phyloP scores from a whole-genome alignment of 495 filamentous ascomycete genomes.

The Penicillium ucsense region DNA sequence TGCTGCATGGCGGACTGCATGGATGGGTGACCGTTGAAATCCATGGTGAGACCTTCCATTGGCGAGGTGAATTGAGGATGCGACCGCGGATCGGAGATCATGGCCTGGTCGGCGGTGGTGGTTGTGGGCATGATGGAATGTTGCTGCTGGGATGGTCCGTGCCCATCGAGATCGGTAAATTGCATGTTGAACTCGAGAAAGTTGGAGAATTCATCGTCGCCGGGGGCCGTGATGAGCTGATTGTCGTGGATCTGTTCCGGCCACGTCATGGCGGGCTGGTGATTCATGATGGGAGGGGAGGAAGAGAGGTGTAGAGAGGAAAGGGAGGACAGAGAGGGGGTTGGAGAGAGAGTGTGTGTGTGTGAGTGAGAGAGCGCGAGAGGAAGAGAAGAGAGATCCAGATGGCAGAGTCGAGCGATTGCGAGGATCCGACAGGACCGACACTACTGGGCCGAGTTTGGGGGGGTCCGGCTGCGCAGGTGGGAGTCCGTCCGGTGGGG shows the following conservation, averaged over 20 bases:
- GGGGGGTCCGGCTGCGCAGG: too few species aligned
- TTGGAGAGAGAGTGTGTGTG: neutral
- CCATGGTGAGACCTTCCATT: slow-evolving; percentile 27
- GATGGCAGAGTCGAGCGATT: too few species aligned
- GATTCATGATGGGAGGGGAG: slow-evolving; percentile 23
- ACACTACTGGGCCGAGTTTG: too few species aligned
- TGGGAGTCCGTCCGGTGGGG: too few species aligned
- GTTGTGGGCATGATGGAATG: slow-evolving; percentile 21
- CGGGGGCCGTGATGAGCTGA: slow-evolving; percentile 20
- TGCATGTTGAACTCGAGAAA: slow-evolving; percentile 46
- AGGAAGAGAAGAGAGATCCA: neutral
- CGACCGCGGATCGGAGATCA: slow-evolving; percentile 21
- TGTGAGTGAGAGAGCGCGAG: neutral
- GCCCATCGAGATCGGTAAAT: slow-evolving; percentile 38
- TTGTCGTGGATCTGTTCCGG: slow-evolving; percentile 28
- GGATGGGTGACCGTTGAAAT: slow-evolving; percentile 19
- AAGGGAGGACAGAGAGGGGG: neutral
- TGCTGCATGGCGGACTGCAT: slow-evolving; percentile 20
- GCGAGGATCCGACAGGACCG: too few species aligned
- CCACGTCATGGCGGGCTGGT: slow-evolving; percentile 33
- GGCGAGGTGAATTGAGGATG: slow-evolving; percentile 14
- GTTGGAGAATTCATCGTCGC: slow-evolving; percentile 44
- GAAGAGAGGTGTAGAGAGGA: neutral
- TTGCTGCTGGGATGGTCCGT: slow-evolving; percentile 26
- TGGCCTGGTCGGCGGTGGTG: slow-evolving; percentile 20